Conservation (phyloP, 2,329 filamentous ascomycete genomes). For the Dactylellina cionopaga region DNA sequence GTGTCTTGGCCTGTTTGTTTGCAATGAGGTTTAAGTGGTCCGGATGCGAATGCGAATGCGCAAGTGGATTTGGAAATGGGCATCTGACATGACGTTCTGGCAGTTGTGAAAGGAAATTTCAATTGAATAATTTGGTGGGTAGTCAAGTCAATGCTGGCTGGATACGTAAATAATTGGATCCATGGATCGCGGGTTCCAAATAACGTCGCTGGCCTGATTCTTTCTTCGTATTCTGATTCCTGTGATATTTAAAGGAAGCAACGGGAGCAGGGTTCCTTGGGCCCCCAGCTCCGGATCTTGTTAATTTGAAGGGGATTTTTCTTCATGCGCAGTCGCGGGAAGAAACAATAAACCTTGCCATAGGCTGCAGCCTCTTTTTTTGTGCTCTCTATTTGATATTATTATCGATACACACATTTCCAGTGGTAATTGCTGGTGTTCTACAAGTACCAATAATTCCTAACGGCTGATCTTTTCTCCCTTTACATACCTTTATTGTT, state of each 20-base stretch:
- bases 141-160: no score
- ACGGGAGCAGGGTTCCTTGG: slow-evolving; percentile 21
- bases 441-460: slow-evolving; percentile 8
- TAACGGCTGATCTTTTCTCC: background rate
- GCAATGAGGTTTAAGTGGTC: no score
- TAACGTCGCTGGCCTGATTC: no score
- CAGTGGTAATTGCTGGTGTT: slow-evolving; percentile 10
- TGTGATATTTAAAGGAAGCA: slow-evolving; percentile 35
- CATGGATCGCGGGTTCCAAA: no score
- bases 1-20: background rate
- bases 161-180: no score
- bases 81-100: no score
- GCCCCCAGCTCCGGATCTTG: slow-evolving; percentile 23
- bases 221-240: slow-evolving; percentile 21
- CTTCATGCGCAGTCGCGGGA: slow-evolving; percentile 41
- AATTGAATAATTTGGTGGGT: no score
- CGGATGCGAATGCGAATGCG: background rate
- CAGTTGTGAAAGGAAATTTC: no score
- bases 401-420: slow-evolving; percentile 4
- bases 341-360: slow-evolving; percentile 15
- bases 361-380: background rate
- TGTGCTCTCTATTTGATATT: slow-evolving; percentile 14
- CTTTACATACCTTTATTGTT: slow-evolving; percentile 9
- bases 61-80: slow-evolving; percentile 10
- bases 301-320: slow-evolving; percentile 4